Percentiles rank a stretch among this genome's conserved stretches.
phyloP scores from a whole-genome alignment of 306 rosid genomes.

The Amphicarpaea edgeworthii region DNA sequence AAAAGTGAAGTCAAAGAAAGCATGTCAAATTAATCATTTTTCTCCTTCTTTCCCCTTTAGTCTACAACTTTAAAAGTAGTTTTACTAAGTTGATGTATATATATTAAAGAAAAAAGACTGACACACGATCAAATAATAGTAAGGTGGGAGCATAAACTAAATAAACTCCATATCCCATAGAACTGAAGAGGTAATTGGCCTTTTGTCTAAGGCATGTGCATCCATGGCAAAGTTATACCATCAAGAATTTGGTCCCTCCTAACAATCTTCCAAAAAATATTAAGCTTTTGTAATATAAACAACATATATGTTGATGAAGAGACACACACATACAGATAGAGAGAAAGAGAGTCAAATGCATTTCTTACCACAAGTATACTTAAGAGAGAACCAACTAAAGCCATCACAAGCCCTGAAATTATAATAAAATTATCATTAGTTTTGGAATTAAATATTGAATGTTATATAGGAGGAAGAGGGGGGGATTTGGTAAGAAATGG shows the following conservation, averaged over 20 bases:
- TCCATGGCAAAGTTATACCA: background rate
- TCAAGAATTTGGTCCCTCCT: background rate
- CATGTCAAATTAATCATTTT: background rate
- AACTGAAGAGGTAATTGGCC: background rate
- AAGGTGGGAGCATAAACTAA: background rate
- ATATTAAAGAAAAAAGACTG: background rate
- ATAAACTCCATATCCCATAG: background rate
- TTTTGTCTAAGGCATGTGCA: background rate
- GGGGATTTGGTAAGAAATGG: too few species aligned
- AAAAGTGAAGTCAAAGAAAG: background rate
- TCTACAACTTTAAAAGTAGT: background rate
- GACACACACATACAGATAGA: background rate
- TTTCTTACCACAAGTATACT: constrained; percentile 70
- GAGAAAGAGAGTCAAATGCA: background rate
- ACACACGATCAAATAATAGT: background rate
- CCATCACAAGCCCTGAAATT: constrained; percentile 74
- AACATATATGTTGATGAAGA: background rate
- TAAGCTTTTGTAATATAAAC: constrained; percentile 4
- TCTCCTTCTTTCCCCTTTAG: background rate
- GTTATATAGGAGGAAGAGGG: too few species aligned
- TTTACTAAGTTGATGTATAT: background rate
- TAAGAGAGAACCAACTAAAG: constrained; percentile 70
- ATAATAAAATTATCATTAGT: constrained; percentile 23
- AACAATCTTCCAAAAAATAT: background rate
- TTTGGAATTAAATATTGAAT: constrained; percentile 2